These are phyloP conservation scores for Volvox reticuliferus DNA, from an alignment of 139 green algal genomes.

Conservation along the genomic window DNA sequence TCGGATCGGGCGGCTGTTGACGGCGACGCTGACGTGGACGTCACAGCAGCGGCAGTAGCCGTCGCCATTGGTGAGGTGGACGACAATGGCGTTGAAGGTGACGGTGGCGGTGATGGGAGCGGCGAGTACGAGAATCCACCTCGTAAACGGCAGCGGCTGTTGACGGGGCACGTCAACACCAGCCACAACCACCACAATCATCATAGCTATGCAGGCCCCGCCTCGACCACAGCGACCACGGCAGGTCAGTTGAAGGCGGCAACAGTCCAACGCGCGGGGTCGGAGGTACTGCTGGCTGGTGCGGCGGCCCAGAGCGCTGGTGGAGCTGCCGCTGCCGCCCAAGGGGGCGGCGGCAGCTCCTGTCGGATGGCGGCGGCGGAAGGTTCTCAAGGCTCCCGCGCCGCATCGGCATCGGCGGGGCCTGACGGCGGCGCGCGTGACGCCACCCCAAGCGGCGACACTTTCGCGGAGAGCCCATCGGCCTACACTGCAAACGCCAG, in stretches of 20 bases:
- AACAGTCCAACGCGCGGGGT: neutral
- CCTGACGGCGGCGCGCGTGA: neutral
- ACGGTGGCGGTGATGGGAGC: neutral
- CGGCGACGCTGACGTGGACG: neutral
- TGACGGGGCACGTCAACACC: neutral
- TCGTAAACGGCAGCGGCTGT: neutral
- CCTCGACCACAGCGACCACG: too few relatives aligned
- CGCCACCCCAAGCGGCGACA: constrained; percentile 6
- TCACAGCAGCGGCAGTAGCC: neutral
- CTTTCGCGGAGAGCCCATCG: constrained; percentile 7
- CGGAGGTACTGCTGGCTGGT: too few relatives aligned
- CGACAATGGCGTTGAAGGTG: neutral
- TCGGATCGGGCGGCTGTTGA: neutral
- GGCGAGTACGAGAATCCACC: neutral
- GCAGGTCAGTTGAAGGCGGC: neutral
- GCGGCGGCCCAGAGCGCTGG: too few relatives aligned
- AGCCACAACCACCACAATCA: too few relatives aligned
- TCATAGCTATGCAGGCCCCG: too few relatives aligned
- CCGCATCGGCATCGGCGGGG: neutral
- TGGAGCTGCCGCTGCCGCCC: neutral
- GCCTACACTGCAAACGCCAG: neutral
- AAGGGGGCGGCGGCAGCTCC: neutral
- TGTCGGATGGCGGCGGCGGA: neutral
- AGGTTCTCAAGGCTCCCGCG: constrained; percentile 20
- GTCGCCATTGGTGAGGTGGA: neutral